phyloP scores from a whole-genome alignment of 805 yeast species.

The Yarrowia divulgata region DNA sequence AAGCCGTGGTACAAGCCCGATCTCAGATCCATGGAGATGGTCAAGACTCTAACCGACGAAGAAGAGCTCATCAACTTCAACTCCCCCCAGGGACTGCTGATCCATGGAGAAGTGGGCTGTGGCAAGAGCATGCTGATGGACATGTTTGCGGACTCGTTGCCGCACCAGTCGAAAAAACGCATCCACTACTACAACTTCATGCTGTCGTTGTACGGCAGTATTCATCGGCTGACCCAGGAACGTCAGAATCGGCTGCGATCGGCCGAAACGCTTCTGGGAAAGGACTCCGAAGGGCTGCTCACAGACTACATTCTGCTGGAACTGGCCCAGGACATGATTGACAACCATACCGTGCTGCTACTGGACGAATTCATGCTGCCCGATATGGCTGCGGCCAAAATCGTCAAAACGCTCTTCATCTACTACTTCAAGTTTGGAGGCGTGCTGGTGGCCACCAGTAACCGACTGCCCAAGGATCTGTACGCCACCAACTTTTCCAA shows the following conservation, averaged over 20 bases:
- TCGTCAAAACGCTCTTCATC: constrained; percentile 67
- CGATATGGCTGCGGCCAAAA: constrained; percentile 76
- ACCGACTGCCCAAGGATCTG: constrained; percentile 71
- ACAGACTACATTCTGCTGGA: constrained; percentile 72
- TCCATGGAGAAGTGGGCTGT: constrained; percentile 58
- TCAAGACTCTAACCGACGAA: constrained; percentile 63
- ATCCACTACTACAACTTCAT: constrained; percentile 78
- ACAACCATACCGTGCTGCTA: constrained; percentile 63
- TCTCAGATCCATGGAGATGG: constrained; percentile 51
- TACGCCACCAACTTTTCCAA: constrained; percentile 71
- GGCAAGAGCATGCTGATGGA: constrained; percentile 80
- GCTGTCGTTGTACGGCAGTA: constrained; percentile 69
- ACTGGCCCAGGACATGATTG: constrained; percentile 69
- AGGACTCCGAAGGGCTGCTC: constrained; percentile 48
- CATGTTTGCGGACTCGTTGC: constrained; percentile 70
- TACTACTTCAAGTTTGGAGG: constrained; percentile 78
- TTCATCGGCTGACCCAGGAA: constrained; percentile 61
- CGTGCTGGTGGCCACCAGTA: constrained; percentile 75
- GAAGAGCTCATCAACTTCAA: constrained; percentile 62
- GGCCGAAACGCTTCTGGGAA: constrained; percentile 34
- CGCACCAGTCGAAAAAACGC: constrained; percentile 67
- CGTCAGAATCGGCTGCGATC: constrained; percentile 52
- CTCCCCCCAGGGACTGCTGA: constrained; percentile 74
- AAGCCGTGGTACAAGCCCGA: constrained; percentile 43
- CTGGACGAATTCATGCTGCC: constrained; percentile 81